These are phyloP conservation scores for Camelina laxa DNA, from an alignment of 345 rosid species.

Conservation along the genomic window DNA sequence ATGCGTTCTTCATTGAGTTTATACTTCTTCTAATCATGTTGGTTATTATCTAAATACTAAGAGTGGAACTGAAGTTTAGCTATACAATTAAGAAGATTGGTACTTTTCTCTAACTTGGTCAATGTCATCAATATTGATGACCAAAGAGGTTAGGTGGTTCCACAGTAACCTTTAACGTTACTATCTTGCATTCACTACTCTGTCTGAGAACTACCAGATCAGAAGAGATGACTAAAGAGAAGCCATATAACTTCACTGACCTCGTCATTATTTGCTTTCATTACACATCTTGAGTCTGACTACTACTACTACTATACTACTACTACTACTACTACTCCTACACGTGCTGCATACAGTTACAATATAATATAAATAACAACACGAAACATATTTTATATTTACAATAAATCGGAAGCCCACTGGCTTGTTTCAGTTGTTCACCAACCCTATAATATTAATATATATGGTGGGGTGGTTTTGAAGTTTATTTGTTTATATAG, in stretches of 20 bases:
- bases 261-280: conserved; percentile 7
- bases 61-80: background rate
- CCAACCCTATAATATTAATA: conserved; percentile 13
- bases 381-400: background rate
- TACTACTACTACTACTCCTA: background rate
- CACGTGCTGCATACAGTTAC: background rate
- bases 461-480: conserved; percentile 1
- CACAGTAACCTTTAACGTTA: conserved; percentile 15
- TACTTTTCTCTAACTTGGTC: background rate
- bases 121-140: conserved; percentile 20
- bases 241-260: conserved; percentile 12
- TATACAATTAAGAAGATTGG: background rate
- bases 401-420: background rate
- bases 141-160: conserved; percentile 7
- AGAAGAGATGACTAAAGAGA: background rate
- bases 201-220: conserved; percentile 8
- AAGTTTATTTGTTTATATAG: background rate
- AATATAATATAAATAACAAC: background rate
- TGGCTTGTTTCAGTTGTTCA: background rate
- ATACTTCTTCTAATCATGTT: no score
- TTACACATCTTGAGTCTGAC: background rate
- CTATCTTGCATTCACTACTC: conserved; percentile 22
- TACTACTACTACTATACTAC: background rate
- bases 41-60: no score
- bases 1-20: no score